Evolutionary conservation across 2,329 filamentous ascomycete genomes (phyloP), one percentile per base, ranked within the genome.

Genomic region (Monilinia vaccinii-corymbosi): DNA sequence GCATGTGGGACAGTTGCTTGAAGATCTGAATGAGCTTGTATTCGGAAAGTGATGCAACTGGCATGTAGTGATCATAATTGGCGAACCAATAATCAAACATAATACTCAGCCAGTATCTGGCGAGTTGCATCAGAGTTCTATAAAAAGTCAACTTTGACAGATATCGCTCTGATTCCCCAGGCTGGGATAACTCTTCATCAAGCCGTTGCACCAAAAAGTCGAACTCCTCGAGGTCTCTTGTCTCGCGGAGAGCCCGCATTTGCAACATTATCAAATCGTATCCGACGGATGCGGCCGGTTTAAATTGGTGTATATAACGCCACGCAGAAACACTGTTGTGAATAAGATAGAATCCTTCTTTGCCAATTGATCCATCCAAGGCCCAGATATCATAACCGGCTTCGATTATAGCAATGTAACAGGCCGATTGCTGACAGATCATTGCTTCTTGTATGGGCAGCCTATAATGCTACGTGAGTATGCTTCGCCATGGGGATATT

Each of bases 161-260:
- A n/a, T n/a, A n/a, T n/a, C n/a, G 10, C 36, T 3, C n/a, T 4
- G 13, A 18, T 7, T 10, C 18, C 13, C 1, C 1, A 7, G 5
- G 13, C 18, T 38, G 32, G 14, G 2, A 36, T 6, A 36, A 25
- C 7, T 38, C 32, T 36, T 23, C 7, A 10, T 13, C 32, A 25
- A 25, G 1, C 5, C n/a, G 21, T 18, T n/a, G 8, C 8, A 25
- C 2, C 1, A n/a, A n/a, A 51, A 38, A 51, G 2, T 38, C 34
- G 21, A 51, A 14, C 10, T n/a, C 3, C 11, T 51, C 4, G 10
- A 16, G 1, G 7, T 51, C 8, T 2, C 1, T 4, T 9, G 18
- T 3, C 0, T 4, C 1, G 5, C 1, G 3, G 18, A 48, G 3
- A 13, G 0, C 2, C 5, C 2, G 6, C 1, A 13, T 31, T 9